Evolutionary conservation across 1,139 yeast species (phyloP).

Genomic region (Debaryomyces nepalensis): DNA sequence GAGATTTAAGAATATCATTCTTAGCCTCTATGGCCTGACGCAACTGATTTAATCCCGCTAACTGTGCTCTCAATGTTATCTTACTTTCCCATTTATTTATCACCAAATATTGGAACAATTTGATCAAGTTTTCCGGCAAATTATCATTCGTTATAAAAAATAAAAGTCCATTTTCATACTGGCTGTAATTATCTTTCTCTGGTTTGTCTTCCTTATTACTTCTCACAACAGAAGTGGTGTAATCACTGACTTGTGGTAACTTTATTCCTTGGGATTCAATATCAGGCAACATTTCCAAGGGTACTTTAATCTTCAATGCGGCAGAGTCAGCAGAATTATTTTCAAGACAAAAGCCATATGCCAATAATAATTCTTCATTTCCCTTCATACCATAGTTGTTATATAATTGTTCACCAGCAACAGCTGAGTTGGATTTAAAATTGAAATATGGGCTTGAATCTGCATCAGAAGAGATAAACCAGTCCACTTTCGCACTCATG

Average conservation of each 20-base stretch:
- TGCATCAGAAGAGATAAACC: slow-evolving; percentile 50
- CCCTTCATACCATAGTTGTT: slow-evolving; percentile 90
- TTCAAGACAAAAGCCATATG: slow-evolving; percentile 71
- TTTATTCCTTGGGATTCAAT: slow-evolving; percentile 45
- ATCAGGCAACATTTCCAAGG: slow-evolving; percentile 36
- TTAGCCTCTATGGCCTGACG: slow-evolving; percentile 56
- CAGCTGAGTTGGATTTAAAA: slow-evolving; percentile 33
- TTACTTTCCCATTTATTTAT: slow-evolving; percentile 46
- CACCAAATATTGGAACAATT: slow-evolving; percentile 57
- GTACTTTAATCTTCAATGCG: slow-evolving; percentile 57
- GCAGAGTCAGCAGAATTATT: slow-evolving; percentile 67
- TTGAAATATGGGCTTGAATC: slow-evolving; percentile 26
- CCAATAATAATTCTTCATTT: slow-evolving; percentile 71
- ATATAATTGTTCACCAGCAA: slow-evolving; percentile 54
- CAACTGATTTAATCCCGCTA: slow-evolving; percentile 65
- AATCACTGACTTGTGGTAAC: slow-evolving; percentile 52
- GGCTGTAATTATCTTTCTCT: slow-evolving; percentile 15
- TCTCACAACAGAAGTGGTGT: slow-evolving; percentile 43
- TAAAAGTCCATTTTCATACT: slow-evolving; percentile 45
- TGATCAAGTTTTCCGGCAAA: slow-evolving; percentile 52
- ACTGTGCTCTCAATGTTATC: slow-evolving; percentile 53
- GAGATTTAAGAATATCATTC: slow-evolving; percentile 34
- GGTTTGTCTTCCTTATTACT: slow-evolving; percentile 18
- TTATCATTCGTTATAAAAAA: slow-evolving; percentile 43
- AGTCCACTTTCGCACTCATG: slow-evolving; percentile 62